Conservation (phyloP, 1,284 basidiomycete species). For the Laetiporus sulphureus region DNA sequence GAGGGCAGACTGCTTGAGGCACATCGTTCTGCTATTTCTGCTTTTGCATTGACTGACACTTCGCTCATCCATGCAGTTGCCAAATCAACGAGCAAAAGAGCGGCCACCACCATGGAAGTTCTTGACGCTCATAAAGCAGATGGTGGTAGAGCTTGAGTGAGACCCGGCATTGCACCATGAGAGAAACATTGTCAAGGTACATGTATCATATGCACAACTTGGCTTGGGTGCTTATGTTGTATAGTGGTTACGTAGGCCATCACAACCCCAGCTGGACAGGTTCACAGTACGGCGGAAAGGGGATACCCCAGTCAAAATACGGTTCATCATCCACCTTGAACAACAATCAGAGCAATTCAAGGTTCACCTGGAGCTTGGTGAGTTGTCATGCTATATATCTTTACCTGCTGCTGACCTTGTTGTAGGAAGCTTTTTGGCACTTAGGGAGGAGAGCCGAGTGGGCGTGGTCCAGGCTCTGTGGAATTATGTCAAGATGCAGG, state of each 20-base stretch:
- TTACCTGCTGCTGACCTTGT: neutral
- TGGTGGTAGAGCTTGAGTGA: slow-evolving; percentile 84
- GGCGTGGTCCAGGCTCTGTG: slow-evolving; percentile 86
- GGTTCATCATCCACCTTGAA: slow-evolving; percentile 78
- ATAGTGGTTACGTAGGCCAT: slow-evolving; percentile 69
- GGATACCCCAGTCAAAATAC: slow-evolving; percentile 70
- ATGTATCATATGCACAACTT: slow-evolving; percentile 14
- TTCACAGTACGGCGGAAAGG: slow-evolving; percentile 86
- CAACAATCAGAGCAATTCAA: slow-evolving; percentile 88
- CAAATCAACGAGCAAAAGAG: slow-evolving; percentile 62
- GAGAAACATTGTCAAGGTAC: slow-evolving; percentile 71
- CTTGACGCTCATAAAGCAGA: slow-evolving; percentile 79
- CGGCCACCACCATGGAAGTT: slow-evolving; percentile 71
- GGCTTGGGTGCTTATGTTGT: neutral
- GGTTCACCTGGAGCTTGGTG: slow-evolving; percentile 72
- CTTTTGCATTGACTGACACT: slow-evolving; percentile 23
- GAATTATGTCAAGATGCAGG: slow-evolving; percentile 90
- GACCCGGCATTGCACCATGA: slow-evolving; percentile 82
- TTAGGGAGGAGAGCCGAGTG: slow-evolving; percentile 83
- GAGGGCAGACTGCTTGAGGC: slow-evolving; percentile 86
- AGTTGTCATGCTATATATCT: slow-evolving; percentile 9
- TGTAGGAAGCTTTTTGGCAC: slow-evolving; percentile 59
- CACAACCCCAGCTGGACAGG: slow-evolving; percentile 71
- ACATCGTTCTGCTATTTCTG: slow-evolving; percentile 16
- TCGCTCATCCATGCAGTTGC: slow-evolving; percentile 31